Evolutionary conservation across 768 basidiomycete species (phyloP).

Genomic region (Termitomyces sp.): DNA sequence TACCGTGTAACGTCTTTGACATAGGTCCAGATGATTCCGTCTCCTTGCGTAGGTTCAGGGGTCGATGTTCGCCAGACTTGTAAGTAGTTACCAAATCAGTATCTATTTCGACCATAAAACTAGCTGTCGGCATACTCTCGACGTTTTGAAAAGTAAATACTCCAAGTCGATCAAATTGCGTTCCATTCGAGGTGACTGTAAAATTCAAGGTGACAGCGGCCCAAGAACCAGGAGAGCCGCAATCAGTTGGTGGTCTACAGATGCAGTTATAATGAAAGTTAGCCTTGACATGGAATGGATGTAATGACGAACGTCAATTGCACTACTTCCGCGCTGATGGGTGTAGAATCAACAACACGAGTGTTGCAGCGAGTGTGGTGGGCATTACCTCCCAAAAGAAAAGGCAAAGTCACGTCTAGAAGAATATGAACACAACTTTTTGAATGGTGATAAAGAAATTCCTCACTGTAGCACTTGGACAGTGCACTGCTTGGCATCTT

Average conservation of each 20-base stretch:
- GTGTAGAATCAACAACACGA: background rate
- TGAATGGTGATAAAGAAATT: background rate
- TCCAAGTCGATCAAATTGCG: slow-evolving; percentile 70
- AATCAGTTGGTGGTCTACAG: slow-evolving; percentile 64
- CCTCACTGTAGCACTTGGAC: slow-evolving; percentile 56
- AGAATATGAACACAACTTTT: background rate
- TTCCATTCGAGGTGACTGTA: slow-evolving; percentile 75
- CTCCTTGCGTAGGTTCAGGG: slow-evolving; percentile 61
- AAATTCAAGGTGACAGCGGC: slow-evolving; percentile 71
- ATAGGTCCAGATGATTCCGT: slow-evolving; percentile 78
- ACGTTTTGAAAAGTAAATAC: slow-evolving; percentile 76
- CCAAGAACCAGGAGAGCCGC: slow-evolving; percentile 70
- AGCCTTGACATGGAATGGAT: background rate
- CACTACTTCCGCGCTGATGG: slow-evolving; percentile 58
- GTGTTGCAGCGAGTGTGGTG: background rate
- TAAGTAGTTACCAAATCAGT: background rate
- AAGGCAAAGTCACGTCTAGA: slow-evolving; percentile 66
- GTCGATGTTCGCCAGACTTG: slow-evolving; percentile 80
- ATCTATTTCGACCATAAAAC: background rate
- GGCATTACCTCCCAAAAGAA: slow-evolving; percentile 57
- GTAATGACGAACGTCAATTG: slow-evolving; percentile 42
- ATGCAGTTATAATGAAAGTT: background rate
- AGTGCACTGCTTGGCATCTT: slow-evolving; percentile 59
- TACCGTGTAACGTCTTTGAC: slow-evolving; percentile 75
- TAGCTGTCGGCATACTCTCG: slow-evolving; percentile 48